Evolutionary conservation across 352 stramenopile genomes (phyloP), one percentile per base, ranked within the genome.

Genomic region (Blastocystis sp.): DNA sequence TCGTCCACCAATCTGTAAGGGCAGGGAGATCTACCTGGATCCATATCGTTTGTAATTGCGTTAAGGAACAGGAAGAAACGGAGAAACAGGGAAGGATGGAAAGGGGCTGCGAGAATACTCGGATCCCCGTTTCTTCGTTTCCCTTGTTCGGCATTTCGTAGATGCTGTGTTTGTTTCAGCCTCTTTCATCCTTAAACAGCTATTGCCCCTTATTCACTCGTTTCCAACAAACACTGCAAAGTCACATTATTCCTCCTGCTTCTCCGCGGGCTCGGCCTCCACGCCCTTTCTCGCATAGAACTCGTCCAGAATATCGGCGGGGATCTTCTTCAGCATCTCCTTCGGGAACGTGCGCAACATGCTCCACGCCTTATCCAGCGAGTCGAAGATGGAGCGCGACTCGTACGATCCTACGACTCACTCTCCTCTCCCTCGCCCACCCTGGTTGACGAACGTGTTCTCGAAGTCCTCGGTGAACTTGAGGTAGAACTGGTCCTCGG

Each of bases 391-490:
- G 87, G 95, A 94, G 88, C 96, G 92, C 64, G 93, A 96, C 91
- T 98, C 92, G 92, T 98, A 98, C 27, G 94, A 92, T 48, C 92
- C 92, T 67, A 67, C 11, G 7, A 63, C 11, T 72, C 36, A 54
- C 11, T 56, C 61, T 27, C 7, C 3, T 3, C 61, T 44, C 11
- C 44, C 48, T 73, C 14, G 27, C 49, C 38, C 40, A 86, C 91
- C 91, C 90, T 99, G 96, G 48, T 92, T 92, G 67, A 99, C 94
- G 88, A 98, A 99, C 89, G 98, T 98, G 75, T 91, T 90, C 90
- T 99, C 96, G 87, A 99, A 99, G 87, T 97, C 97, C 88, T 98
- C 94, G 63, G 96, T 95, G 90, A 99, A 99, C 89, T 96, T 96
- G 34, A 99, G 90, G 92, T 98, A 98, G 61, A 98, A 89, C 88